Percentiles rank a stretch among this genome's conserved stretches.
phyloP scores from a whole-genome alignment of 2,329 filamentous ascomycete genomes.

The Thielaviopsis euricoi region DNA sequence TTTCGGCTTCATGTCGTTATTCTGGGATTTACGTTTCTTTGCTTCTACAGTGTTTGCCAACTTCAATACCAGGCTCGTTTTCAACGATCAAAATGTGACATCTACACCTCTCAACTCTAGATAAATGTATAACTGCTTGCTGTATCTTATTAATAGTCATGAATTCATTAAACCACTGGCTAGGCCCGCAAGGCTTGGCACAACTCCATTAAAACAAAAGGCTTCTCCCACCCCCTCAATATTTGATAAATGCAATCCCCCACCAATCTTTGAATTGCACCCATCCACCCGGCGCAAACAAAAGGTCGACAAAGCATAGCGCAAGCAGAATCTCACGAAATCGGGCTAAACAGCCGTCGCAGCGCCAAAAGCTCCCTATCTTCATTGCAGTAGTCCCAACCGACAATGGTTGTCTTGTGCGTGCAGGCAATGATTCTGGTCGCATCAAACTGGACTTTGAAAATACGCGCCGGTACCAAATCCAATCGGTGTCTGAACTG shows the following conservation, averaged over 20 bases:
- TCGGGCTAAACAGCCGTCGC: slow-evolving; percentile 56
- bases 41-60: not conserved
- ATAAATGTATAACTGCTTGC: not conserved
- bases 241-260: no score
- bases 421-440: slow-evolving; percentile 87
- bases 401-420: slow-evolving; percentile 80
- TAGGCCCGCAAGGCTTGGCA: no score
- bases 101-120: not conserved
- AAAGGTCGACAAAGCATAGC: not conserved
- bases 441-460: slow-evolving; percentile 94
- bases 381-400: slow-evolving; percentile 91
- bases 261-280: no score
- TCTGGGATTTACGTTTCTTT: not conserved
- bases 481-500: slow-evolving; percentile 19
- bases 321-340: slow-evolving; percentile 16
- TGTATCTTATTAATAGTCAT: no score
- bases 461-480: slow-evolving; percentile 48
- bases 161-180: no score
- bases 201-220: no score
- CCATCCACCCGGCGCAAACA: not conserved
- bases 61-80: not conserved
- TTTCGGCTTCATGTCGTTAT: not conserved
- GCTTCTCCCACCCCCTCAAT: no score
- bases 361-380: slow-evolving; percentile 67
- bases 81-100: not conserved